These are phyloP conservation scores for Chaetomiaceae sp. DNA, from an alignment of 2,329 filamentous ascomycete genomes.

Conservation along the genomic window DNA sequence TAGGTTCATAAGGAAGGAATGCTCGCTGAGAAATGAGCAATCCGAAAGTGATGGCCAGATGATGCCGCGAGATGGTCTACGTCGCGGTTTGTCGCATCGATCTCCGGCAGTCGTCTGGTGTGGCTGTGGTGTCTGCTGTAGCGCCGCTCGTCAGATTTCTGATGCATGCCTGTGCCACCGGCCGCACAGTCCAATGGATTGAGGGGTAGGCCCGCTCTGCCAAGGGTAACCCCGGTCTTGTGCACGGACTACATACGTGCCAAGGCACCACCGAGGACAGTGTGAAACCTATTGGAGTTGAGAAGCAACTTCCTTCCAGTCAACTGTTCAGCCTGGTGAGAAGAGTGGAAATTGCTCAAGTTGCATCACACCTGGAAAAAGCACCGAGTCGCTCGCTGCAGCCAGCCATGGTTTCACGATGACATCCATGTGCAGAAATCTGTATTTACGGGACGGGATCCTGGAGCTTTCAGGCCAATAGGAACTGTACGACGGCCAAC, in stretches of 20 bases:
- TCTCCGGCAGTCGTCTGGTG: too few species aligned
- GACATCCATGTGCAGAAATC: too few species aligned
- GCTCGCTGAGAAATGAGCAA: background rate
- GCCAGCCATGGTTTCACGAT: too few species aligned
- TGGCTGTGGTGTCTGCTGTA: background rate
- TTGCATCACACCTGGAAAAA: background rate
- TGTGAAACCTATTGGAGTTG: background rate
- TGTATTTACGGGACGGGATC: too few species aligned
- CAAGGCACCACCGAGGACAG: background rate
- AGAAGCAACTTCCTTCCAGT: too few species aligned
- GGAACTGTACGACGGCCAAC: too few species aligned
- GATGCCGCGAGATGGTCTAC: background rate
- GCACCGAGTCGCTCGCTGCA: too few species aligned
- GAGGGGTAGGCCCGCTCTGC: background rate
- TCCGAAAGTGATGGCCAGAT: background rate
- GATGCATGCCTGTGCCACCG: background rate
- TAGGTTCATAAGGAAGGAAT: conserved; percentile 27
- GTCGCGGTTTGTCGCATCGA: conserved; percentile 1
- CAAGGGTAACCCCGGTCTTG: background rate
- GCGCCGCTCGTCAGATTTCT: conserved; percentile 2
- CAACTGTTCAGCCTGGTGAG: background rate
- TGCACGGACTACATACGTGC: conserved; percentile 1
- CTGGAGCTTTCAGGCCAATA: too few species aligned
- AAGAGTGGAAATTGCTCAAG: background rate
- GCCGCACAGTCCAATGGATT: background rate